Percentiles rank a stretch among this genome's conserved stretches.
Conservation (phyloP, 192 early-diverging fungal species). For the Kickxella alabastrina region DNA sequence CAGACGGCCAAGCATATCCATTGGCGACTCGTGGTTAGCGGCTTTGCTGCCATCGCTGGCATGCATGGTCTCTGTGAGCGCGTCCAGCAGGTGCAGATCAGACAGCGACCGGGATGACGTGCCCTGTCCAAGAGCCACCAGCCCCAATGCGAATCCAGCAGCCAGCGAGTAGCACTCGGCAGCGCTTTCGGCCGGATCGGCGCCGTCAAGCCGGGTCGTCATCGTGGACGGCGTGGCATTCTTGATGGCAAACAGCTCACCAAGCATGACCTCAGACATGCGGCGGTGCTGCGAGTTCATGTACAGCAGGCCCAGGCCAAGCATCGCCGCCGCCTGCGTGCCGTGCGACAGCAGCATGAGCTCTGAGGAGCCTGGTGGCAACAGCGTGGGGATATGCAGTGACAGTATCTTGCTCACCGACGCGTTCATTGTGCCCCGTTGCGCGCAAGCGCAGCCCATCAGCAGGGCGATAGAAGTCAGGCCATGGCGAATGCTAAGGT, state of each 20-base stretch:
- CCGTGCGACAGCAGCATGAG: slow-evolving; percentile 60
- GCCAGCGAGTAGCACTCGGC: slow-evolving; percentile 69
- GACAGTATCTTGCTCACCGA: slow-evolving; percentile 65
- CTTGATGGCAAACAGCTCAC: slow-evolving; percentile 49
- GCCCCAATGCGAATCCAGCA: slow-evolving; percentile 79
- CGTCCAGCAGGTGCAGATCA: slow-evolving; percentile 59
- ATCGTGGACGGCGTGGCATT: neutral
- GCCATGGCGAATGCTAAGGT: slow-evolving; percentile 65
- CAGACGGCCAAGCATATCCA: slow-evolving; percentile 14
- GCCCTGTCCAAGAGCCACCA: slow-evolving; percentile 71
- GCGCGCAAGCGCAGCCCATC: slow-evolving; percentile 69
- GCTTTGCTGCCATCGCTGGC: neutral
- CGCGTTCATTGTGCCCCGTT: slow-evolving; percentile 61
- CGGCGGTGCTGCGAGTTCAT: slow-evolving; percentile 63
- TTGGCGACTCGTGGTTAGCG: neutral
- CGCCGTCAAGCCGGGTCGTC: slow-evolving; percentile 12
- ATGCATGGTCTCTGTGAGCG: slow-evolving; percentile 51
- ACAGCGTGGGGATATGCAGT: slow-evolving; percentile 70
- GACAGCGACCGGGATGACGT: slow-evolving; percentile 46
- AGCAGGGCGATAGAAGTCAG: slow-evolving; percentile 70
- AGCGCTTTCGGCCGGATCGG: slow-evolving; percentile 50
- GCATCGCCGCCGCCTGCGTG: slow-evolving; percentile 63
- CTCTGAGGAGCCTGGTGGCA: slow-evolving; percentile 57
- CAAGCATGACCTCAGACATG: slow-evolving; percentile 71
- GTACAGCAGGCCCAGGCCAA: slow-evolving; percentile 77